These are phyloP conservation scores for Pythium brachiatum DNA, from an alignment of 352 stramenopile species.

Conservation along the genomic window DNA sequence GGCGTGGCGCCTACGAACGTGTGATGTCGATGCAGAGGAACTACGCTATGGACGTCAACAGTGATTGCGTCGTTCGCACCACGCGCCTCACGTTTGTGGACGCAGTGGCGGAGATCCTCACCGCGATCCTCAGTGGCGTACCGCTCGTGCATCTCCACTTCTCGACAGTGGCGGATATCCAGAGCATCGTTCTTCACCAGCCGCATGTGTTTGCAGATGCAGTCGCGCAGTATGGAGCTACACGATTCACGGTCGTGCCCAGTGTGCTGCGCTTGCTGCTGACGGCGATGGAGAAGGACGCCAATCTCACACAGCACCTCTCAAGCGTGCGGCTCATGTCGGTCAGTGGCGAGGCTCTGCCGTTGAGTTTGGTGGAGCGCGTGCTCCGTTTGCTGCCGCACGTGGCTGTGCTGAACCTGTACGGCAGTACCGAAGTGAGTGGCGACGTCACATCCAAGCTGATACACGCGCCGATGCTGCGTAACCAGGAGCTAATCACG, in stretches of 20 bases:
- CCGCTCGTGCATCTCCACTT: slow-evolving; percentile 40
- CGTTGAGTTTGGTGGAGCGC: slow-evolving; percentile 26
- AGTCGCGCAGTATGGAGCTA: slow-evolving; percentile 22
- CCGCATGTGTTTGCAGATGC: slow-evolving; percentile 28
- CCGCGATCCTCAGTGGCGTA: slow-evolving; percentile 36
- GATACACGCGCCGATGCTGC: slow-evolving; percentile 27
- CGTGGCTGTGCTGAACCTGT: slow-evolving; percentile 51
- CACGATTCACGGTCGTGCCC: slow-evolving; percentile 47
- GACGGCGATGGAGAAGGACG: slow-evolving; percentile 10
- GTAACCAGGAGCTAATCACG: slow-evolving; percentile 4
- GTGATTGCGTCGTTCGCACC: slow-evolving; percentile 38
- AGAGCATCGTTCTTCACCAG: slow-evolving; percentile 43
- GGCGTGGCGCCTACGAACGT: slow-evolving; percentile 38
- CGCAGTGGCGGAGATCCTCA: slow-evolving; percentile 57
- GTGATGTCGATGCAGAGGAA: slow-evolving; percentile 45
- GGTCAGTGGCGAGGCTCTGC: slow-evolving; percentile 51
- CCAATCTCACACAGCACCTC: background rate
- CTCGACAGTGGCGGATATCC: background rate
- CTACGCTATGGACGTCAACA: slow-evolving; percentile 32
- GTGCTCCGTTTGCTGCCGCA: slow-evolving; percentile 26
- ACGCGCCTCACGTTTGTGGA: slow-evolving; percentile 40
- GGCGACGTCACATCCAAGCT: slow-evolving; percentile 52
- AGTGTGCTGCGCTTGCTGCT: slow-evolving; percentile 49
- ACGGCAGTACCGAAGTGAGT: slow-evolving; percentile 64
- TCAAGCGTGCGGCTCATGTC: slow-evolving; percentile 37